Percentiles rank a stretch among this genome's conserved stretches.
Conservation (phyloP, 495 filamentous ascomycete genomes). For the Hypoxylon rickii region DNA sequence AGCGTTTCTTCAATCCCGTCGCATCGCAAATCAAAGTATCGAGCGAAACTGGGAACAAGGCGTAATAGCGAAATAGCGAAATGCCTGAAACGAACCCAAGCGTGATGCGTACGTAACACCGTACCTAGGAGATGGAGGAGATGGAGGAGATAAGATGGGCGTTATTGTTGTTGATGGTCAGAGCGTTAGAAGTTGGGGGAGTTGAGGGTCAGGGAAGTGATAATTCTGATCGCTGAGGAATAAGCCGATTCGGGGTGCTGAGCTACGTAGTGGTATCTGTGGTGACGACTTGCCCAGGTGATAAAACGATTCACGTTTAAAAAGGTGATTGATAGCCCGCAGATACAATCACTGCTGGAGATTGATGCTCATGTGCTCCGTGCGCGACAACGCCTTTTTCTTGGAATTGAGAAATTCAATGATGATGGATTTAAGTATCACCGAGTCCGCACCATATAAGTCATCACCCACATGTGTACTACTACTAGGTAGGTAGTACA, state of each 20-base stretch:
- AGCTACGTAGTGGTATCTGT: not conserved
- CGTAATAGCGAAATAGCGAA: not conserved
- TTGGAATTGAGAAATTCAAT: too few species aligned
- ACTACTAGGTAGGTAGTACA: too few species aligned
- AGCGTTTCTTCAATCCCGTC: slow-evolving; percentile 40
- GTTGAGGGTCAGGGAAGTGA: slow-evolving; percentile 2
- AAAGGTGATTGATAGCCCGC: not conserved
- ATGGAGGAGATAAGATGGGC: too few species aligned
- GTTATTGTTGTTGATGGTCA: not conserved
- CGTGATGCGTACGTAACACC: too few species aligned
- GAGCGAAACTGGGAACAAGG: not conserved
- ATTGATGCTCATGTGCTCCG: not conserved
- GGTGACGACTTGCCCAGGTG: slow-evolving; percentile 25
- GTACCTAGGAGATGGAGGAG: too few species aligned
- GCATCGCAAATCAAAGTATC: slow-evolving; percentile 27
- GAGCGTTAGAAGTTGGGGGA: not conserved
- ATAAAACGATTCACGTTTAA: slow-evolving; percentile 34
- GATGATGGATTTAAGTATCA: slow-evolving; percentile 29
- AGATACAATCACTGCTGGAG: too few species aligned
- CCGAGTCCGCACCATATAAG: slow-evolving; percentile 13
- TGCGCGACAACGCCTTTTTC: too few species aligned
- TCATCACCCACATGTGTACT: too few species aligned
- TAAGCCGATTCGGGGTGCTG: slow-evolving; percentile 19
- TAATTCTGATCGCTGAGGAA: slow-evolving; percentile 10
- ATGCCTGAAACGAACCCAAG: not conserved